Evolutionary conservation across 768 basidiomycete species (phyloP).

Genomic region (Glaciozyma antarctica): DNA sequence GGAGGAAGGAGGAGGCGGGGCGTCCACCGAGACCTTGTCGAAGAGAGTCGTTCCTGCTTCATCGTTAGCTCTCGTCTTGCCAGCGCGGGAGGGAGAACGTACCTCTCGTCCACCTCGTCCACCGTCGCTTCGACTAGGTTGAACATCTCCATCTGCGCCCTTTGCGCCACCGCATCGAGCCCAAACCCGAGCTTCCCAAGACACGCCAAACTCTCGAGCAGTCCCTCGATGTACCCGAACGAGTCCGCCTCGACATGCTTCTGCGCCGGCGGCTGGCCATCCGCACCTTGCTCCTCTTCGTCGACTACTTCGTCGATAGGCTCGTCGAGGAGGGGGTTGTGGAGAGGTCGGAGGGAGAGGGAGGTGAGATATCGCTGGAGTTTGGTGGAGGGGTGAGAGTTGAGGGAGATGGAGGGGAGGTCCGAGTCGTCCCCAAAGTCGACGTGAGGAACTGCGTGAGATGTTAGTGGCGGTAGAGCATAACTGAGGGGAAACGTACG

Average conservation of each 20-base stretch:
- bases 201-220: constrained; percentile 84
- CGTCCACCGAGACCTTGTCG: no score
- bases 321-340: constrained; percentile 39
- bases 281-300: not conserved
- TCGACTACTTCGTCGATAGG: constrained; percentile 24
- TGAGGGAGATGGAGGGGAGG: constrained; percentile 15
- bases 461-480: not conserved
- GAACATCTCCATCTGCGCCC: constrained; percentile 73
- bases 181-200: constrained; percentile 77
- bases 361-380: constrained; percentile 40
- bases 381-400: constrained; percentile 28
- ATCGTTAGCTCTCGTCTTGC: not conserved
- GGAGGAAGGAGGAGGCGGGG: not conserved
- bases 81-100: constrained; percentile 32
- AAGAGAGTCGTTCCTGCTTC: constrained; percentile 6
- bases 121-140: constrained; percentile 73
- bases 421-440: constrained; percentile 33
- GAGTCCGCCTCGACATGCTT: constrained; percentile 82
- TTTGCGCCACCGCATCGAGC: constrained; percentile 72
- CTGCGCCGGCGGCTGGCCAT: constrained; percentile 4
- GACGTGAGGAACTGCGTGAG: constrained; percentile 33
- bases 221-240: constrained; percentile 81
- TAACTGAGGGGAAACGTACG: constrained; percentile 49
- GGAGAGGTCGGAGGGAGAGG: constrained; percentile 38
- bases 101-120: constrained; percentile 84